phyloP scores from a whole-genome alignment of 2,329 filamentous ascomycete genomes.

The Exophiala xenobiotica region DNA sequence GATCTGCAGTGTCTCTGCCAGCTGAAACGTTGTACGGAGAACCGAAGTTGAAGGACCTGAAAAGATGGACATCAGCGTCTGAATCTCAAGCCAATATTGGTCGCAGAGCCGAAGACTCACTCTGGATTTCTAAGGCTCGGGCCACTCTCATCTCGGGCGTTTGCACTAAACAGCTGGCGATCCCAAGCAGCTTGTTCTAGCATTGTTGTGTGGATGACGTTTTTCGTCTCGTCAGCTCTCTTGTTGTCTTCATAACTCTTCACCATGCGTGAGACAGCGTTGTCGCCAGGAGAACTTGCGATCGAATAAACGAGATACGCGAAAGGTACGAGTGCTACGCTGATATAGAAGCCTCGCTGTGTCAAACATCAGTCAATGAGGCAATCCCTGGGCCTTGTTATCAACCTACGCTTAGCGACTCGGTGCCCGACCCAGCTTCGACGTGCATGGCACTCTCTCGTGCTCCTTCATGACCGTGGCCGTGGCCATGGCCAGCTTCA shows the following conservation, averaged over 20 bases:
- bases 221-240: constrained; percentile 56
- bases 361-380: constrained; percentile 13
- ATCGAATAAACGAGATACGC: constrained; percentile 45
- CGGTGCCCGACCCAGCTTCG: constrained; percentile 43
- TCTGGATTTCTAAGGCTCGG: constrained; percentile 62
- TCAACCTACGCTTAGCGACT: constrained; percentile 46
- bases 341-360: constrained; percentile 50
- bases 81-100: constrained; percentile 1
- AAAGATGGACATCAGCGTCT: constrained; percentile 10
- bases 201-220: constrained; percentile 59
- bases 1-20: constrained; percentile 57
- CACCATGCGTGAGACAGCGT: constrained; percentile 21
- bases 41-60: constrained; percentile 61
- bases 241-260: constrained; percentile 38
- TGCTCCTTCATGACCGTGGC: constrained; percentile 32
- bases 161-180: constrained; percentile 58
- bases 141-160: constrained; percentile 41
- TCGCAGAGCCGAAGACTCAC: constrained; percentile 50
- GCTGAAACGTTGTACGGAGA: constrained; percentile 65
- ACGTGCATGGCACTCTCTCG: constrained; percentile 35
- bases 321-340: constrained; percentile 44
- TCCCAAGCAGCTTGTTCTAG: constrained; percentile 65
- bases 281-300: constrained; percentile 26
- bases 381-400: constrained; percentile 3
- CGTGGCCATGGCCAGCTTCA: constrained; percentile 35